These are phyloP conservation scores for Arthrobotrys sphaeroides DNA, from an alignment of 2,329 filamentous ascomycete species.

Conservation along the genomic window DNA sequence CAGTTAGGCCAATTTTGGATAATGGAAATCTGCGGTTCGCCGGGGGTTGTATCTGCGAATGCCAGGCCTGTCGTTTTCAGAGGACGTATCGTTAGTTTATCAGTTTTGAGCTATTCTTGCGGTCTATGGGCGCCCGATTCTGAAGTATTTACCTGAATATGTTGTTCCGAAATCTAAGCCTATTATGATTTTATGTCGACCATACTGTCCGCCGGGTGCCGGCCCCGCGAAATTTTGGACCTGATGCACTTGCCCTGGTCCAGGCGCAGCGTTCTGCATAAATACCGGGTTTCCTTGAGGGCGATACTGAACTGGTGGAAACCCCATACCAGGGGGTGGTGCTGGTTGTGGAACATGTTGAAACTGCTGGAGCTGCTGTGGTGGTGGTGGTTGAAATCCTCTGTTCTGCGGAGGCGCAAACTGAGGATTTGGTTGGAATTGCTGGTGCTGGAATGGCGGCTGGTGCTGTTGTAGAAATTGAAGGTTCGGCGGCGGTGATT, in stretches of 20 bases:
- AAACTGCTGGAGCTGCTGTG: conserved; percentile 33
- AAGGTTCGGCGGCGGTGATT: not conserved
- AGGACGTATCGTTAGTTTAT: no score
- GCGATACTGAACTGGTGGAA: conserved; percentile 17
- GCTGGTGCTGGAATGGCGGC: conserved; percentile 4
- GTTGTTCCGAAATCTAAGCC: conserved; percentile 47
- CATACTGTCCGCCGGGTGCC: conserved; percentile 18
- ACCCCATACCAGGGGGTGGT: not conserved
- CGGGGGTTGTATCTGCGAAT: conserved; percentile 46
- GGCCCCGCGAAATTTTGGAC: conserved; percentile 48
- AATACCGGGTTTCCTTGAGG: conserved; percentile 19
- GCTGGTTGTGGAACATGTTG: conserved; percentile 7
- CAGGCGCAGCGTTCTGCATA: conserved; percentile 30
- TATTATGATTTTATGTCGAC: conserved; percentile 48
- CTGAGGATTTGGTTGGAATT: conserved; percentile 13
- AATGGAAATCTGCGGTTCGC: conserved; percentile 52
- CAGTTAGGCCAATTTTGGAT: conserved; percentile 55
- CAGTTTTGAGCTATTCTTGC: no score
- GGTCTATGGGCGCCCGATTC: no score
- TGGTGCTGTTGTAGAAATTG: conserved; percentile 17
- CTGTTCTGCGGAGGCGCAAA: conserved; percentile 1
- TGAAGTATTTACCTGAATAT: conserved; percentile 27
- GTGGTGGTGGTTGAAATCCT: no score
- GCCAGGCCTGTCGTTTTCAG: no score
- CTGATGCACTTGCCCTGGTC: conserved; percentile 19